Base-by-base conservation (phyloP, 352 stramenopile species). In the Peronospora destructor region DNA sequence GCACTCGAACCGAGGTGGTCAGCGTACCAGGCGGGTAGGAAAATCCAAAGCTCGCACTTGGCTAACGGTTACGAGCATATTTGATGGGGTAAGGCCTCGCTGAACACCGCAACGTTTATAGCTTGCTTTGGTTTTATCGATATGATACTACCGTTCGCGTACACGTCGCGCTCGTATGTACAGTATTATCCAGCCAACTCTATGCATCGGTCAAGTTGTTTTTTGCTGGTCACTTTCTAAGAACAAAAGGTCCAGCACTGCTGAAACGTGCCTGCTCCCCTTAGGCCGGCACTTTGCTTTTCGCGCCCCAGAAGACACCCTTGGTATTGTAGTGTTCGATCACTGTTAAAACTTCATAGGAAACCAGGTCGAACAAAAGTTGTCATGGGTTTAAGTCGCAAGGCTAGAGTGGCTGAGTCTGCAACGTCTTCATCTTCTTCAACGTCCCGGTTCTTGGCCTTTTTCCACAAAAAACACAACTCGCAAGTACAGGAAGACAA, bases 331-430 rank as follows among this genome's bases (percentile, higher is more conserved):
- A 21, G 33, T 38, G 4, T 21, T 38, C n/a, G 3, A 32, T 32
- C 6, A 12, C 28, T 32, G 4, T 17, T 17, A 0, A 17, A 36
- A 3, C 12, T 16, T 13, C 12, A 14, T 35, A 35, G 30, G 7
- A 35, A 32, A 32, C 6, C 6, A 33, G 11, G 4, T 8, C 2
- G 32, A 2, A 35, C 4, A 45, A 26, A 12, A 34, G 8, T 7
- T n/a, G 10, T 47, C 41, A 71, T 71, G 62, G 62, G 58, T 17
- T 34, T 71, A 26, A 61, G 49, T 59, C 62, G 57, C 10, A 46
- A 51, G 28, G 34, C 60, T 11, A 71, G 65, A 39, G 7, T 34
- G n/a, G 39, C 39, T 43, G 57, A 59, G 40, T 16, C 54, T 4
- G 25, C 16, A 11, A 41, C 43, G 19, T 23, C 46, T 5, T 38